Base-by-base conservation (phyloP, 805 yeast species). In the Kodamaea hsintzibuensis region DNA sequence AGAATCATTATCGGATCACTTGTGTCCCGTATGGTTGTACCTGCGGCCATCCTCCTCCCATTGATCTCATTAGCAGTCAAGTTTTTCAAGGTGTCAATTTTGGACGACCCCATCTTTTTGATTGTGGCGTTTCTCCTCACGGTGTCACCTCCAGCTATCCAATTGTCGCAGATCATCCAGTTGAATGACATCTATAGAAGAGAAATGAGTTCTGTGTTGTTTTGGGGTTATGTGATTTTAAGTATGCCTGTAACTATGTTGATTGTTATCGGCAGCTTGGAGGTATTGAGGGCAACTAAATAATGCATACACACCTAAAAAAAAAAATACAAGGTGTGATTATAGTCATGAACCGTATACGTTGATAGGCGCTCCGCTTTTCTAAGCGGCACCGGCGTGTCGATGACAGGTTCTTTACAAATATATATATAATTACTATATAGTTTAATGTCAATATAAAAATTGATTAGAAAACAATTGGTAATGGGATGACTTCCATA, bases 131-230 rank as follows among this genome's bases (percentile, higher is more conserved):
- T 88, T 63, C 77, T 88, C 30, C 77, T 88, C 57, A 88, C 92
- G 1, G 82, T 87, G 2, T 82, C 91, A 1, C 95, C 96, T 2
- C 95, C 96, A 1, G 95, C 93, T 3, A 88, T 88, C 59, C 96
- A 88, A 69, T 73, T 88, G 53, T 85, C 91, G 19, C 96, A 88
- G 65, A 88, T 88, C 57, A 86, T 91, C 52, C 93, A 87, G 64
- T 73, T 88, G 61, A 88, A 88, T 66, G 86, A 83, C 60, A 76
- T 88, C 46, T 88, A 82, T 67, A 92, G 88, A 65, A 84, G 82
- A 62, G 96, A 88, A 68, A 88, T 88, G 93, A 86, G 89, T 0
- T 90, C 90, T 27, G 88, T 88, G 14, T 72, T 88, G 58, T 88
- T 88, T 59, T 88, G 92, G 88, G 93, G 95, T 4, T 88, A 88